phyloP scores from a whole-genome alignment of 345 rosid species.

The Bruguiera parviflora region DNA sequence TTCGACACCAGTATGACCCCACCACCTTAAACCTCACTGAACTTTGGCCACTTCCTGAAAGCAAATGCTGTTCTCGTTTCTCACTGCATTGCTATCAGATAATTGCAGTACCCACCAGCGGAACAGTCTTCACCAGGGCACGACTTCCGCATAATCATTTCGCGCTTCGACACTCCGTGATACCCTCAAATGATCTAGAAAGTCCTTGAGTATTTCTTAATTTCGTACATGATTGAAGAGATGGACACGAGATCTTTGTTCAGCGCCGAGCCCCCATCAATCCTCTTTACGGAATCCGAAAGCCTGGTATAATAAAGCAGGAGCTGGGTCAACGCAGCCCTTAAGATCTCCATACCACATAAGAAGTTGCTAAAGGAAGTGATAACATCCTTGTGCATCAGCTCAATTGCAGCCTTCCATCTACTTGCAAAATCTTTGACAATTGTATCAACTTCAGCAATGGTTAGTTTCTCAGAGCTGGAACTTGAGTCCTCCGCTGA shows the following conservation, averaged over 20 bases:
- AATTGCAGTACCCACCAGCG: too few relatives aligned
- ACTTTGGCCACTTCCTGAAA: too few relatives aligned
- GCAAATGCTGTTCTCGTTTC: too few relatives aligned
- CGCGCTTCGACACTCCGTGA: not conserved
- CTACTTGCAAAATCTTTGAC: conserved; percentile 86
- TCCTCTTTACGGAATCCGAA: conserved; percentile 77
- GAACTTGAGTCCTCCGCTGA: conserved; percentile 81
- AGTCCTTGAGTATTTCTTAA: conserved; percentile 83
- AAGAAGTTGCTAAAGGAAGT: conserved; percentile 97
- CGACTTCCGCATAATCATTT: too few relatives aligned
- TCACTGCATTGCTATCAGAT: too few relatives aligned
- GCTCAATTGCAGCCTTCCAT: conserved; percentile 89
- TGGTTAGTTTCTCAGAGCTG: conserved; percentile 59
- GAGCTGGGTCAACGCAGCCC: conserved; percentile 93
- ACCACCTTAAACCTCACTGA: too few relatives aligned
- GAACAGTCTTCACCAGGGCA: too few relatives aligned
- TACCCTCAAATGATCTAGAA: conserved; percentile 36
- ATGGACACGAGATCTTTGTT: conserved; percentile 93
- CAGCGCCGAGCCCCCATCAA: conserved; percentile 67
- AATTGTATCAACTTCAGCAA: conserved; percentile 75
- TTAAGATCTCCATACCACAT: conserved; percentile 94
- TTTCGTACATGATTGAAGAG: conserved; percentile 94
- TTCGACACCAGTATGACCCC: too few relatives aligned
- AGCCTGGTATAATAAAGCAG: conserved; percentile 91
- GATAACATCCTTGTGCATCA: conserved; percentile 98